A percentile compares a stretch with the other conserved stretches of the same genome.
Evolutionary conservation across 257 asterid genomes (phyloP).

Genomic region (Anisodus acutangulus): DNA sequence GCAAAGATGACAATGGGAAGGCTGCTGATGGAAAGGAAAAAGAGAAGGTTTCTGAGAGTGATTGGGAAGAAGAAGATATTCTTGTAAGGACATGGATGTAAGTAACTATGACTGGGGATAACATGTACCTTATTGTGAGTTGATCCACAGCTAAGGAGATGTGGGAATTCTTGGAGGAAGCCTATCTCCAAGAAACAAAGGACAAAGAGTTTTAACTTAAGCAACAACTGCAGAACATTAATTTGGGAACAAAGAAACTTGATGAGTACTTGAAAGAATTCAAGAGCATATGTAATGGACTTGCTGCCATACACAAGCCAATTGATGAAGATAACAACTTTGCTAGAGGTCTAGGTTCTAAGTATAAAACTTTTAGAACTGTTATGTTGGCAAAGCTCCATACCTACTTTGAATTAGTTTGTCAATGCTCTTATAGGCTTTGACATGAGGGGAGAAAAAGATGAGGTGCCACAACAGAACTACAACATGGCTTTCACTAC

Average conservation of each 20-base stretch:
- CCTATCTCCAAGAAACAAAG: neutral
- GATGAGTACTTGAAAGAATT: neutral
- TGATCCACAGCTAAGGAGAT: neutral
- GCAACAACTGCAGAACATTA: neutral
- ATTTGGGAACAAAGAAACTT: neutral
- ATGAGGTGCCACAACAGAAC: neutral
- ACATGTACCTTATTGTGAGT: too few species aligned
- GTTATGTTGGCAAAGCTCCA: too few species aligned
- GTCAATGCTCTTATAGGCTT: neutral
- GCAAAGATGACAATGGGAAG: neutral
- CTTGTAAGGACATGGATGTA: neutral
- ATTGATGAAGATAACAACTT: too few species aligned
- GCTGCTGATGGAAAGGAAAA: neutral
- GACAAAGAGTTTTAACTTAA: neutral
- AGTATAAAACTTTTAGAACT: too few species aligned
- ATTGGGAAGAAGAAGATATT: neutral
- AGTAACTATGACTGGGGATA: neutral
- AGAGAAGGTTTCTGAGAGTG: neutral
- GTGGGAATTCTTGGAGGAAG: neutral
- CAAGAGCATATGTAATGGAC: neutral
- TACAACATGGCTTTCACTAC: neutral
- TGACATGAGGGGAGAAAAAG: neutral
- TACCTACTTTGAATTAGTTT: too few species aligned
- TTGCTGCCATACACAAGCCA: too few species aligned
- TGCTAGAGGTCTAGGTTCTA: too few species aligned